Conservation (phyloP, 306 rosid genomes). For the Gastrolobium villosum region DNA sequence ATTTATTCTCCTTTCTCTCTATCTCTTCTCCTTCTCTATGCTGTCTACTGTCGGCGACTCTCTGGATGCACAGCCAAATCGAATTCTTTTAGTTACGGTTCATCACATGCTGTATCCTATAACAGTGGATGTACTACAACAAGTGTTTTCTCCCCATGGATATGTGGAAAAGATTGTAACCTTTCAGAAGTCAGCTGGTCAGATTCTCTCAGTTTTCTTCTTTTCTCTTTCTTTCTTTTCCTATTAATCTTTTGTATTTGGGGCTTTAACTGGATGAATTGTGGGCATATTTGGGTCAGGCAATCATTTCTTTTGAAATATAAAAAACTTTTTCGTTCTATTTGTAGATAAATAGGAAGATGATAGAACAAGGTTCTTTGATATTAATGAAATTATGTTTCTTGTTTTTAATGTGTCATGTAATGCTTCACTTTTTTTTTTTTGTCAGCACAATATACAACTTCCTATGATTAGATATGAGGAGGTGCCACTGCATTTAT, state of each 20-base stretch:
- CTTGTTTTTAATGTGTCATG: conserved; percentile 1
- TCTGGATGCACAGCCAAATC: conserved; percentile 95
- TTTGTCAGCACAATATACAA: conserved; percentile 22
- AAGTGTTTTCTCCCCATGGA: conserved; percentile 98
- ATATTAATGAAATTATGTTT: conserved; percentile 22
- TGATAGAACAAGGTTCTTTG: conserved; percentile 25
- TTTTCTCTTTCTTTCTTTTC: conserved; percentile 62
- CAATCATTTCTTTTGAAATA: conserved; percentile 32
- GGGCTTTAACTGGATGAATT: conserved; percentile 30
- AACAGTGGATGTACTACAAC: conserved; percentile 99
- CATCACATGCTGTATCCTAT: conserved; percentile 99
- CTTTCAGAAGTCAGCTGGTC: conserved; percentile 99
- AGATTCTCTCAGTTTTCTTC: conserved; percentile 85
- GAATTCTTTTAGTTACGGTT: conserved; percentile 97
- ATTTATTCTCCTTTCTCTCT: conserved; percentile 90
- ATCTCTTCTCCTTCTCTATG: conserved; percentile 89
- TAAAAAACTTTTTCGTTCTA: background rate
- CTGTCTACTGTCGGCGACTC: conserved; percentile 76
- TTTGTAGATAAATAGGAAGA: conserved; percentile 32
- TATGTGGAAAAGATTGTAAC: conserved; percentile 99
- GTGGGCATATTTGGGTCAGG: conserved; percentile 31
- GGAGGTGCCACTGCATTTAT: conserved; percentile 26
- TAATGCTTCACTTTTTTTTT: conserved; percentile 38
- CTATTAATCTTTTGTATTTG: conserved; percentile 40
- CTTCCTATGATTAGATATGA: conserved; percentile 4